These are phyloP conservation scores for Boletus rubroflammeus DNA, from an alignment of 768 basidiomycete species.

Conservation along the genomic window DNA sequence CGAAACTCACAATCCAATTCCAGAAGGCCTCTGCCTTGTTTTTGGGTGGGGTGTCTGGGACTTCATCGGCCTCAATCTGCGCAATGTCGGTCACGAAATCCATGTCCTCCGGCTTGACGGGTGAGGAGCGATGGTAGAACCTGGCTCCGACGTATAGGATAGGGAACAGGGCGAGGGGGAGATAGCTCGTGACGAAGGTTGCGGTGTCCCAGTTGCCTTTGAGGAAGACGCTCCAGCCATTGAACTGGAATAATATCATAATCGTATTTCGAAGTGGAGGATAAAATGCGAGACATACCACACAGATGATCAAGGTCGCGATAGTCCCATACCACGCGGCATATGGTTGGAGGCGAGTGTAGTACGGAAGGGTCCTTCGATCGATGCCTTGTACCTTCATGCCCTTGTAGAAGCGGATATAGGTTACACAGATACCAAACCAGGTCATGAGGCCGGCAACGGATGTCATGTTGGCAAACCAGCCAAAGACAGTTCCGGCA, in stretches of 20 bases:
- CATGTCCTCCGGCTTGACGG: conserved; percentile 57
- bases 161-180: conserved; percentile 71
- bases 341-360: conserved; percentile 63
- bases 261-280: neutral
- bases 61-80: conserved; percentile 66
- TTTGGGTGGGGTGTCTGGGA: conserved; percentile 68
- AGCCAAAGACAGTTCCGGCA: conserved; percentile 71
- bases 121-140: conserved; percentile 35
- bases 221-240: conserved; percentile 51
- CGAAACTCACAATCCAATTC: conserved; percentile 66
- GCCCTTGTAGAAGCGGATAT: conserved; percentile 83
- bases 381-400: conserved; percentile 76
- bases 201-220: conserved; percentile 50
- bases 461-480: conserved; percentile 78
- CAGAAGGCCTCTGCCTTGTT: conserved; percentile 71
- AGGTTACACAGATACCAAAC: conserved; percentile 74
- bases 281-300: conserved; percentile 43
- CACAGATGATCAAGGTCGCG: conserved; percentile 46
- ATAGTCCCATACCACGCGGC: conserved; percentile 55
- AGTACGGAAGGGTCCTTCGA: conserved; percentile 67
- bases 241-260: conserved; percentile 43
- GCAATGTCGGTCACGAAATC: conserved; percentile 75
- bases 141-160: conserved; percentile 63
- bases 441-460: conserved; percentile 72
- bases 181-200: conserved; percentile 81